Percentiles rank a stretch among this genome's conserved stretches.
phyloP scores from a whole-genome alignment of 805 yeast genomes.

The Suhomyces xylopsoci region DNA sequence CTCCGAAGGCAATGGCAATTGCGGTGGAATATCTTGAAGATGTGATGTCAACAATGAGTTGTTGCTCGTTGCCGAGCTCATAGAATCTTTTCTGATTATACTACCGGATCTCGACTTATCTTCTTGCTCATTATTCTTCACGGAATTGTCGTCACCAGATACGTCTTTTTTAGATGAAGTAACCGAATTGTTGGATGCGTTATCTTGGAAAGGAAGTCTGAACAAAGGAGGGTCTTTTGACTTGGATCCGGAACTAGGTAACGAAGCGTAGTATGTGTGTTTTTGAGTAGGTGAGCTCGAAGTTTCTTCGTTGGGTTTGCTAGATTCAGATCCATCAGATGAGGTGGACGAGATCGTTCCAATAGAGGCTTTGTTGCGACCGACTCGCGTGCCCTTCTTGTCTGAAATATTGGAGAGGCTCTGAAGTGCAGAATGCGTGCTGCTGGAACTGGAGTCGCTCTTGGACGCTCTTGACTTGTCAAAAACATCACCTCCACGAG shows the following conservation, averaged over 20 bases:
- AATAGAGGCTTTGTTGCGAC: constrained; percentile 1
- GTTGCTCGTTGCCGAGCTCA: constrained; percentile 19
- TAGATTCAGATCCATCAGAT: constrained; percentile 2
- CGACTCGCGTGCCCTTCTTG: neutral
- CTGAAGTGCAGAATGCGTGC: neutral
- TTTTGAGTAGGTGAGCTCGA: neutral
- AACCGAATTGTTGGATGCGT: neutral
- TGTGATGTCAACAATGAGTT: constrained; percentile 28
- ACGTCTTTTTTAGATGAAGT: neutral
- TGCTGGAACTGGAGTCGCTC: constrained; percentile 1
- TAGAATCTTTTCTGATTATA: constrained; percentile 16
- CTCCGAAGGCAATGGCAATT: constrained; percentile 53
- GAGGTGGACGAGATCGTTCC: constrained; percentile 2
- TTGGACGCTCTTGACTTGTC: constrained; percentile 10
- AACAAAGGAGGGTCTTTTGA: constrained; percentile 53
- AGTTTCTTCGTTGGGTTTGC: neutral
- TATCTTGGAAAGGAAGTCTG: constrained; percentile 68
- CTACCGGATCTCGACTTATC: neutral
- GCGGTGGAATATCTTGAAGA: constrained; percentile 52
- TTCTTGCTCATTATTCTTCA: neutral
- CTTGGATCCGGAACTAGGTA: constrained; percentile 21
- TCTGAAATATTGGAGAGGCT: neutral
- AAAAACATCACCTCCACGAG: neutral
- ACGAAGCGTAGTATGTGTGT: constrained; percentile 7
- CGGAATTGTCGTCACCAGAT: neutral